These are phyloP conservation scores for Delphinella strobiligena DNA, from an alignment of 2,329 filamentous ascomycete species.

Conservation along the genomic window DNA sequence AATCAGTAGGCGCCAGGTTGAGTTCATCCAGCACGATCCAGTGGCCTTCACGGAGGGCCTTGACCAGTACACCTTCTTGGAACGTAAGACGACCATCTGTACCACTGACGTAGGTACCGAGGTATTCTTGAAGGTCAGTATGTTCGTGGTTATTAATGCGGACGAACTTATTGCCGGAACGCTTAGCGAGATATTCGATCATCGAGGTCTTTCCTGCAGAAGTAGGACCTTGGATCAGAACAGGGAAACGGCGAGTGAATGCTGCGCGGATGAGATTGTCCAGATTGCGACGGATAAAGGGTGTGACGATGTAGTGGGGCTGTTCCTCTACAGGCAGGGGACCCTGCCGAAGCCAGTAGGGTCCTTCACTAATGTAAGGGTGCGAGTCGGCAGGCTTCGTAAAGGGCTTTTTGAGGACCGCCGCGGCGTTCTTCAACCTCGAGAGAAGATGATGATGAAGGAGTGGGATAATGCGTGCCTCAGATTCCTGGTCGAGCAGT, in stretches of 20 bases:
- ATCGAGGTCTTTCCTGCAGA: constrained; percentile 98
- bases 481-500: constrained; percentile 69
- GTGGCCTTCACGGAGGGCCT: constrained; percentile 81
- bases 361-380: constrained; percentile 53
- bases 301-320: constrained; percentile 88
- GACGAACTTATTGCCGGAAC: constrained; percentile 92
- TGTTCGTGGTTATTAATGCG: constrained; percentile 99
- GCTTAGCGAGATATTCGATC: constrained; percentile 97
- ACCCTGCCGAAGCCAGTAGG: constrained; percentile 68
- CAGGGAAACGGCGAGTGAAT: constrained; percentile 82
- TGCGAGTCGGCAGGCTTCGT: constrained; percentile 65
- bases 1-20: constrained; percentile 92
- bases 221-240: constrained; percentile 91
- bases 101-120: constrained; percentile 86
- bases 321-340: constrained; percentile 54
- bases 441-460: constrained; percentile 72
- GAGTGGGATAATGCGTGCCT: constrained; percentile 63
- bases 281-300: constrained; percentile 87
- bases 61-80: constrained; percentile 86
- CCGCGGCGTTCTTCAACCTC: constrained; percentile 54
- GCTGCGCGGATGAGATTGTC: constrained; percentile 89
- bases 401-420: constrained; percentile 66
- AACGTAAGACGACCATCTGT: constrained; percentile 75
- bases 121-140: constrained; percentile 93
- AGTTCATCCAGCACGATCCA: constrained; percentile 98